Base-by-base conservation (phyloP, 1,139 yeast genomes). In the Yamadazyma diospyri region DNA sequence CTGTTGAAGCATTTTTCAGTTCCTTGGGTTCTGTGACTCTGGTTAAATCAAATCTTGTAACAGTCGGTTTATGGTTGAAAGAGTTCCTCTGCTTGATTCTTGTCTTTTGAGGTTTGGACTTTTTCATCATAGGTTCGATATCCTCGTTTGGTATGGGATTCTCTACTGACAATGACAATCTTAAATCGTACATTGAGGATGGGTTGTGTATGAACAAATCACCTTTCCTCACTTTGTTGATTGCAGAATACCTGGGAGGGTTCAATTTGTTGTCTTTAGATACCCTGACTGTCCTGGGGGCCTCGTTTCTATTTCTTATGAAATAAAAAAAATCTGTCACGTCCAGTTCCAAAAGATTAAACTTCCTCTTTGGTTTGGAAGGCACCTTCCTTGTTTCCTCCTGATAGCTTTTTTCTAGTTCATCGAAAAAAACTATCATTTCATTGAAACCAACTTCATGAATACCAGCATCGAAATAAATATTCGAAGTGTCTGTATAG, bases 161-260 rank as follows among this genome's bases (percentile, higher is more conserved):
- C 76, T 88, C 97, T 21, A 83, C 59, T 23, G 88, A 78, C 41
- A 88, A 61, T 8, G 94, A 79, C 25, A 88, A 63, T 47, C 95
- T 69, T 43, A 82, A 67, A 54, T 88, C 97, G 51, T 80, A 80
- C 59, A 80, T 69, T 17, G 85, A 77, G 40, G 85, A 81, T 2
- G 96, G 96, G 36, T 83, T 75, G 50, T 76, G 79, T 21, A 88
- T 66, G 50, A 77, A 74, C 38, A 88, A 58, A 51, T 84, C 88
- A 3, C 85, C 75, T 7, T 87, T 61, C 35, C 92, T 69, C 42
- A 76, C 75, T 52, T 88, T 88, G 41, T 79, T 78, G 33, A 88
- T 82, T 25, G 82, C 83, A 21, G 76, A 76, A 30, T 76, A 72
- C 44, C 92, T 65, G 9, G 82, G 81, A 0, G 92, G 84, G 34